Evolutionary conservation across 208 protist species (phyloP), one percentile per base, ranked within the genome.

Genomic region (Acanthamoeba healyi): DNA sequence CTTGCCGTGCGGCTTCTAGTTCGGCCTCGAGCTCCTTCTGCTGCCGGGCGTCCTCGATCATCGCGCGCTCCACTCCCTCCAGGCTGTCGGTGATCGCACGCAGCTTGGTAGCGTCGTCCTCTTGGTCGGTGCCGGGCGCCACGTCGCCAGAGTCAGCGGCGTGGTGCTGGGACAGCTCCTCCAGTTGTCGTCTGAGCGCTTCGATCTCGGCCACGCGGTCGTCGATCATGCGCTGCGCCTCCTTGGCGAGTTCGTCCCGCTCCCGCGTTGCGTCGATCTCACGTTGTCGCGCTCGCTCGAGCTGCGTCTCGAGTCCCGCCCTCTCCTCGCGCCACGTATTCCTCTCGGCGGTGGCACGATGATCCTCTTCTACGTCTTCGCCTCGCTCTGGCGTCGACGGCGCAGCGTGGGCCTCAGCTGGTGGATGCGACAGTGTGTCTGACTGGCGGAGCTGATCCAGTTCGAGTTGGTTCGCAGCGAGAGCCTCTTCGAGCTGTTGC

Each of bases 1-100:
- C 63, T 9, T 24, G 63, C 19, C 63, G 12, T 26, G n/a, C 63
- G 19, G 19, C 63, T 24, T 72, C 63, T 12, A 72, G 63, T 32
- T 72, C 63, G n/a, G n/a, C 22, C 22, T 72, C 63, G 29, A 72
- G 63, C 22, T 38, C 63, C 22, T 15, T 24, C n/a, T 72, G 10
- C 10, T 72, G 63, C 10, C n/a, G n/a, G 9, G 63, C 63, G 63
- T 72, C 63, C 29, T 72, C 63, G n/a, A 72, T 72, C 63, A 72
- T 9, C 15, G 63, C 63, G n/a, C 63, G 19, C 63, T 72, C 63
- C 15, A 72, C 63, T 38, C 63, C 29, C 63, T 72, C 26, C 63
- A 72, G 63, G 63, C n/a, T 72, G 7, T 72, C 22, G 26, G 22
- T 72, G 63, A 72, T 72, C 22, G 29, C 26, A 24, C 63, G 63